phyloP scores from a whole-genome alignment of 352 stramenopile genomes.

The Thalassiosira hispida region DNA sequence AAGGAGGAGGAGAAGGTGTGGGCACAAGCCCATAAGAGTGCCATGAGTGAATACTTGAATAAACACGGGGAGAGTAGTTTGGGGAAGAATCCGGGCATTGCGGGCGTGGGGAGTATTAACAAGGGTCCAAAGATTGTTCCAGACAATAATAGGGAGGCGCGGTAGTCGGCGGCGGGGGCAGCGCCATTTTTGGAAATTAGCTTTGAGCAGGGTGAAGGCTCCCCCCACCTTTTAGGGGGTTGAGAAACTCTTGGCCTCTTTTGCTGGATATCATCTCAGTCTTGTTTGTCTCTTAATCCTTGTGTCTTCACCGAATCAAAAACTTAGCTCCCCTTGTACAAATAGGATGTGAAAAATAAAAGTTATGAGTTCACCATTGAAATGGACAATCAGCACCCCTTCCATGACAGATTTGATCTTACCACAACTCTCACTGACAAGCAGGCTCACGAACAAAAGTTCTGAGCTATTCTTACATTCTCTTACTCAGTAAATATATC shows the following conservation, averaged over 20 bases:
- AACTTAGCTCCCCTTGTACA: neutral
- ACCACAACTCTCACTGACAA: too few species aligned
- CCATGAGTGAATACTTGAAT: constrained; percentile 26
- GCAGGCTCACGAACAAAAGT: too few species aligned
- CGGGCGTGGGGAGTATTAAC: constrained; percentile 1
- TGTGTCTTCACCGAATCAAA: neutral
- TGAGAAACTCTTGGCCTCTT: neutral
- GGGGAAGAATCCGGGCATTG: constrained; percentile 12
- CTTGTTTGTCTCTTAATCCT: neutral
- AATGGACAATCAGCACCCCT: too few species aligned
- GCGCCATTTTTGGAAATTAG: constrained; percentile 23
- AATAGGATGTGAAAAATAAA: constrained; percentile 5
- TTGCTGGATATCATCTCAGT: neutral
- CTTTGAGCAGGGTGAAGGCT: constrained; percentile 4
- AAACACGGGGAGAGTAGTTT: constrained; percentile 2
- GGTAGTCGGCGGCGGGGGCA: neutral
- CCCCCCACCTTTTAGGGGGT: neutral
- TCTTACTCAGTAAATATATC: too few species aligned
- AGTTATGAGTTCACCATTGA: too few species aligned
- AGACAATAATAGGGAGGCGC: neutral
- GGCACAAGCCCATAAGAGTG: constrained; percentile 47
- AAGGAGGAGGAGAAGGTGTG: constrained; percentile 56
- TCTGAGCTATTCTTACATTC: too few species aligned
- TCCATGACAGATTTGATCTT: too few species aligned
- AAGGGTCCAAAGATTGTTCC: constrained; percentile 16